phyloP scores from a whole-genome alignment of 169 alveolate genomes.

The Eimeria acervulina region DNA sequence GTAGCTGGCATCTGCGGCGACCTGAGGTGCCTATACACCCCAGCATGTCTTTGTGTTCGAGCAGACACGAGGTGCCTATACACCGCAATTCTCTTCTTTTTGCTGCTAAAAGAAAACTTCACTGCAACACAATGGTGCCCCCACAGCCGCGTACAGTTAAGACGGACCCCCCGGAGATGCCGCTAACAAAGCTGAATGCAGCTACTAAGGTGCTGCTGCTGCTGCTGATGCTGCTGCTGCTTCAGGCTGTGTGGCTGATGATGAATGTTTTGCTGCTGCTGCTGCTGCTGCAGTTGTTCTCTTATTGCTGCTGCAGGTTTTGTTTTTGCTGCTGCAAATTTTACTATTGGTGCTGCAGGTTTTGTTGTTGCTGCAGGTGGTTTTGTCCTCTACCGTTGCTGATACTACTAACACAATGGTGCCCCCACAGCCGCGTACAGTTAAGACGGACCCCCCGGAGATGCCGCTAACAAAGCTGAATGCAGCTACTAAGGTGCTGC shows the following conservation, averaged over 20 bases:
- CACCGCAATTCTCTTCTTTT: conserved; percentile 5
- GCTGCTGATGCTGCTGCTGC: neutral
- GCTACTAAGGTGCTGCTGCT: conserved; percentile 40
- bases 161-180: conserved; percentile 79
- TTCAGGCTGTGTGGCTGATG: neutral
- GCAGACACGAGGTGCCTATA: neutral
- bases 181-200: conserved; percentile 38
- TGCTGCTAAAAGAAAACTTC: neutral
- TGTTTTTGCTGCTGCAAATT: neutral
- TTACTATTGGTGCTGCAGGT: neutral
- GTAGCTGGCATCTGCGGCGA: too few relatives aligned
- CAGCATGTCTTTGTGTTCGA: neutral
- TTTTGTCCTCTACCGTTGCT: too few relatives aligned
- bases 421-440: conserved; percentile 63
- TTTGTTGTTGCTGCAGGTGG: too few relatives aligned
- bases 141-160: conserved; percentile 67
- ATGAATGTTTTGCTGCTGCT: neutral
- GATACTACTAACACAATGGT: too few relatives aligned
- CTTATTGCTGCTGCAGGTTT: neutral
- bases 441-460: conserved; percentile 77
- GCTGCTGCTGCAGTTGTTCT: neutral
- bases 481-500: conserved; percentile 64
- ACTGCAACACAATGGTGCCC: conserved; percentile 28
- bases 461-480: conserved; percentile 62
- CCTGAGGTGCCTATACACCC: neutral